Base-by-base conservation (phyloP, 2,329 filamentous ascomycete genomes). In the Ophiostoma sp. region DNA sequence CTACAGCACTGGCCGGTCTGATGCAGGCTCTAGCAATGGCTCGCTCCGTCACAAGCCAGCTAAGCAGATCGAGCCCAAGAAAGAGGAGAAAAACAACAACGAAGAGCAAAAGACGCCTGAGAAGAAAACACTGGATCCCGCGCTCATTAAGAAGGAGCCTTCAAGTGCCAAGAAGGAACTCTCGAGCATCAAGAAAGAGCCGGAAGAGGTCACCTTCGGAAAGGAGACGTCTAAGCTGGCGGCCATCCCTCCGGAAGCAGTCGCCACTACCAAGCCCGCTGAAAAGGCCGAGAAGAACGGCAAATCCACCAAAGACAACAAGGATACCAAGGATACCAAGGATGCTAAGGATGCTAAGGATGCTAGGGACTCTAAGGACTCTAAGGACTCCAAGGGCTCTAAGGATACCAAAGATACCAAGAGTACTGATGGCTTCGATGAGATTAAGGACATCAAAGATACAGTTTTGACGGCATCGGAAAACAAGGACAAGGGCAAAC, bases 151-250 rank as follows among this genome's bases (percentile, higher is more conserved):
- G 42, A 45, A 28, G 25, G 63, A 68, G 25, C 61, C 12, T 17
- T 45, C n/a, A 1, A 22, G 28, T n/a, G 48, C 42, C 19, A 70
- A 70, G 28, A 52, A 22, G 15, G 68, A 70, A 12, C 39, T 42
- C 0, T 15, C 19, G 17, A 70, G 31, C 3, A 39, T 70, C 31
- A 70, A 70, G 68, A 70, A 64, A 19, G 70, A 71, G 57, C 36
- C 61, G 3, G 57, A 64, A 7, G 52, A 45, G 3, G 19, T 2
- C 7, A 39, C 22, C 5, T 61, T 50, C 3, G 45, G 28, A 4
- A 64, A 61, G 42, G 70, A 64, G 7, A 42, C 57, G 22, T 61
- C 31, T 3, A n/a, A 55, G 45, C 45, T 69, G 2, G 28, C 66
- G 36, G 28, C 66, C 9, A 69, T 69, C 19, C 64, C 66, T 28